Percentiles rank a stretch among this genome's conserved stretches.
Conservation (phyloP, 768 basidiomycete species). For the Steccherinum ochraceum region DNA sequence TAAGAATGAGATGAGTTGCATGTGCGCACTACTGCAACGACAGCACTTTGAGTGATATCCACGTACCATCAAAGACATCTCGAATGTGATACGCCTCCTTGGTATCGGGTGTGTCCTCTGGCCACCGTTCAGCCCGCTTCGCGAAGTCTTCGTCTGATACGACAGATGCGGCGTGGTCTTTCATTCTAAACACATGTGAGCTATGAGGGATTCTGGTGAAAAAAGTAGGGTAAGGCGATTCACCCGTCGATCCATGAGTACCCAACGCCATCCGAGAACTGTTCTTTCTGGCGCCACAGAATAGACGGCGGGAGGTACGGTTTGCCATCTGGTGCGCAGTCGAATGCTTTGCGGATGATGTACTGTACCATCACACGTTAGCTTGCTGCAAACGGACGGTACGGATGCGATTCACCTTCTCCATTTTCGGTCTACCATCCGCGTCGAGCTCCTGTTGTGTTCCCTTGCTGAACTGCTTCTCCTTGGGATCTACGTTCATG, state of each 20-base stretch:
- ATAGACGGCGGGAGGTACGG: constrained; percentile 92
- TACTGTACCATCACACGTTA: constrained; percentile 46
- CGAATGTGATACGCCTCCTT: constrained; percentile 95
- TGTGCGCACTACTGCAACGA: too few relatives aligned
- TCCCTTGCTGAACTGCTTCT: constrained; percentile 91
- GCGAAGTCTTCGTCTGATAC: constrained; percentile 83
- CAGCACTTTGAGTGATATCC: too few relatives aligned
- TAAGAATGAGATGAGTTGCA: constrained; percentile 8
- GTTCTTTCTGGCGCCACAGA: constrained; percentile 98
- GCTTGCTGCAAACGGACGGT: background rate
- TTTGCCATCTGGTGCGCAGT: constrained; percentile 75
- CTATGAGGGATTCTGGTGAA: background rate
- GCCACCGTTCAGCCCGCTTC: constrained; percentile 67
- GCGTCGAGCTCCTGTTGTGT: constrained; percentile 62
- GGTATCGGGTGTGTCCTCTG: constrained; percentile 80
- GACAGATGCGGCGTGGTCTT: constrained; percentile 69
- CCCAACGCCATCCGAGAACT: constrained; percentile 98
- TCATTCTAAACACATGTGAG: constrained; percentile 51
- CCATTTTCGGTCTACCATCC: constrained; percentile 90
- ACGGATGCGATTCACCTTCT: constrained; percentile 59
- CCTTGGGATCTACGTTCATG: constrained; percentile 82
- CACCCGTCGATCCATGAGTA: constrained; percentile 99
- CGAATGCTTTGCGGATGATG: constrained; percentile 94
- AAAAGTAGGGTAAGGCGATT: constrained; percentile 15
- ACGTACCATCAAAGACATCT: constrained; percentile 80